phyloP scores from a whole-genome alignment of 176 grass and related monocot genomes.

The Carex pumila region DNA sequence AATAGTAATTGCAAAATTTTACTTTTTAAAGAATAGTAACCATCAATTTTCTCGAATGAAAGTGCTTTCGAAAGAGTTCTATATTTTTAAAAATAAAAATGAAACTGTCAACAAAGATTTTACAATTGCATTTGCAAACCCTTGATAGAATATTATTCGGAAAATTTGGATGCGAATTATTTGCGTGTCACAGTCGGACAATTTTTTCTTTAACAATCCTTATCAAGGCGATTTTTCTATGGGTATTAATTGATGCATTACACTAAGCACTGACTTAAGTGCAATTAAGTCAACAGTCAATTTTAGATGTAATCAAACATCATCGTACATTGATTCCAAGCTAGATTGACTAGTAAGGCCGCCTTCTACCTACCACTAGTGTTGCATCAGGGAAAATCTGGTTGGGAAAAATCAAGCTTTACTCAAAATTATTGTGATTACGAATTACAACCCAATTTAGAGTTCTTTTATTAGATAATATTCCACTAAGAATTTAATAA shows the following conservation, averaged over 20 bases:
- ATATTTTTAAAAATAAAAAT: too few species aligned
- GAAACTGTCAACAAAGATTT: too few species aligned
- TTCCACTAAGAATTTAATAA: neutral
- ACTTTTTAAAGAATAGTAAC: too few species aligned
- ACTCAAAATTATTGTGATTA: conserved; percentile 12
- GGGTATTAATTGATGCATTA: neutral
- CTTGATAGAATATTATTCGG: too few species aligned
- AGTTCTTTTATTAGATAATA: neutral
- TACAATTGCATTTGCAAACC: too few species aligned
- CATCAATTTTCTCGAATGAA: too few species aligned
- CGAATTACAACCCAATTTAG: conserved; percentile 1
- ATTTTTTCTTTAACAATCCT: neutral
- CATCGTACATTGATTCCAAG: neutral
- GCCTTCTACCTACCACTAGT: neutral
- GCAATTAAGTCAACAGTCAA: conserved; percentile 8
- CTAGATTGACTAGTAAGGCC: neutral
- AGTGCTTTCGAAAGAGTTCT: too few species aligned
- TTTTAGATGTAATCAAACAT: neutral
- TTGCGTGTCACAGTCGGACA: neutral
- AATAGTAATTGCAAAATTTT: too few species aligned
- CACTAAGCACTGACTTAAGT: neutral
- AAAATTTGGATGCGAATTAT: too few species aligned
- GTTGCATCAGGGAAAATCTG: neutral
- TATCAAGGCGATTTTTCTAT: neutral
- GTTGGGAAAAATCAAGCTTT: neutral